Percentiles rank a stretch among this genome's conserved stretches.
Conservation (phyloP, 148 eudicot genomes). For the Heliamphora exappendiculata region DNA sequence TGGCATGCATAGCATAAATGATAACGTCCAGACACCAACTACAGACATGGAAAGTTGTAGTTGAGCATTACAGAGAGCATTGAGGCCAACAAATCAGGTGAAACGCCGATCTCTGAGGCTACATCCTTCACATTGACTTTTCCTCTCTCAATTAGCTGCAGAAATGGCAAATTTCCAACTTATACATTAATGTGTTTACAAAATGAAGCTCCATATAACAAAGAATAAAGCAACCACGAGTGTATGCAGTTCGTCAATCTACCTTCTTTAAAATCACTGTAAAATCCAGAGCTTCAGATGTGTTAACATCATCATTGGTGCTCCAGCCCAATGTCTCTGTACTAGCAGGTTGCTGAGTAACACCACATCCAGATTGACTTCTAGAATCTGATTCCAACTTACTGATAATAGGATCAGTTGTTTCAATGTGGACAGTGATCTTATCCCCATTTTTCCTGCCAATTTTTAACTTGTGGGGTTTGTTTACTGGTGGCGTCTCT, state of each 20-base stretch:
- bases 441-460: constrained; percentile 51
- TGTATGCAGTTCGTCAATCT: not conserved
- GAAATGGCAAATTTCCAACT: constrained; percentile 6
- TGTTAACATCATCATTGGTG: constrained; percentile 26
- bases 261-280: constrained; percentile 63
- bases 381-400: constrained; percentile 25
- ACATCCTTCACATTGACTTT: constrained; percentile 62
- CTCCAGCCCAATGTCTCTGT: constrained; percentile 16
- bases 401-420: constrained; percentile 18
- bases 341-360: constrained; percentile 22
- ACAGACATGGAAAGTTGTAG: constrained; percentile 13
- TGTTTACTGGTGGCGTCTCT: constrained; percentile 19
- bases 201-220: not conserved
- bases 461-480: constrained; percentile 41
- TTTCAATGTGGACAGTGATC: constrained; percentile 30
- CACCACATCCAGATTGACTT: constrained; percentile 31
- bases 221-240: not conserved
- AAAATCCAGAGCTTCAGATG: constrained; percentile 36
- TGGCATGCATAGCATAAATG: not conserved
- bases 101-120: constrained; percentile 58
- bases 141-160: constrained; percentile 70
- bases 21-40: constrained; percentile 7
- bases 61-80: constrained; percentile 48
- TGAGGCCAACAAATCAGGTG: constrained; percentile 53
- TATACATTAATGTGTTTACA: not conserved